phyloP scores from a whole-genome alignment of 495 filamentous ascomycete species.

The Neurospora intermedia region DNA sequence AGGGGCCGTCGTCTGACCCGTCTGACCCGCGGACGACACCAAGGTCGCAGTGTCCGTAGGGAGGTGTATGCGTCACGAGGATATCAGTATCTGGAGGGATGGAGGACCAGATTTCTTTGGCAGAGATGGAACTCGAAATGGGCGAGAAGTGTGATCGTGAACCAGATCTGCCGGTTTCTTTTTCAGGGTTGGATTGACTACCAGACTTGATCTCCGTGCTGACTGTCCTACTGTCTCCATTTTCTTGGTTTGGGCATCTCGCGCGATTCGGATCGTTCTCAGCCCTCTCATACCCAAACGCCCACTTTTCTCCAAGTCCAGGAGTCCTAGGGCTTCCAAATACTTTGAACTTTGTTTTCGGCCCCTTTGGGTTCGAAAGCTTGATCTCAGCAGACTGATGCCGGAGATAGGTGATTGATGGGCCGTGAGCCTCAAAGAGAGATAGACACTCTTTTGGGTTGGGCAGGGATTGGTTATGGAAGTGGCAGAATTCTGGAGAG shows the following conservation, averaged over 20 bases:
- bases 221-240: too few species aligned
- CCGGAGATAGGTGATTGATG: constrained; percentile 53
- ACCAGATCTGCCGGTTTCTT: too few species aligned
- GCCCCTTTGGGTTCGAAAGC: constrained; percentile 45
- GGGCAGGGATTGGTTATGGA: constrained; percentile 51
- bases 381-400: constrained; percentile 50
- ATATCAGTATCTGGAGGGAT: constrained; percentile 69
- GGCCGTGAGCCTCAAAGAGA: constrained; percentile 37
- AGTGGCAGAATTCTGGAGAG: constrained; percentile 4
- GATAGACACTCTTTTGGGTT: constrained; percentile 44
- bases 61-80: constrained; percentile 75
- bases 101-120: constrained; percentile 32
- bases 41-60: constrained; percentile 61
- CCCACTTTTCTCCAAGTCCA: constrained; percentile 48
- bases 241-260: too few species aligned
- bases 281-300: constrained; percentile 52
- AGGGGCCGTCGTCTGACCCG: background rate
- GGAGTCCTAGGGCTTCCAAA: constrained; percentile 71
- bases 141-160: too few species aligned
- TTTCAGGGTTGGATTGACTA: too few species aligned
- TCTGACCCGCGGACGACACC: constrained; percentile 25
- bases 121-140: too few species aligned
- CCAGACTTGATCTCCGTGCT: too few species aligned
- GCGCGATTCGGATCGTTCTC: constrained; percentile 5
- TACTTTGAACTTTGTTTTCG: constrained; percentile 56